Base-by-base conservation (phyloP, 805 yeast species). In the Kluyveromyces lactis region DNA sequence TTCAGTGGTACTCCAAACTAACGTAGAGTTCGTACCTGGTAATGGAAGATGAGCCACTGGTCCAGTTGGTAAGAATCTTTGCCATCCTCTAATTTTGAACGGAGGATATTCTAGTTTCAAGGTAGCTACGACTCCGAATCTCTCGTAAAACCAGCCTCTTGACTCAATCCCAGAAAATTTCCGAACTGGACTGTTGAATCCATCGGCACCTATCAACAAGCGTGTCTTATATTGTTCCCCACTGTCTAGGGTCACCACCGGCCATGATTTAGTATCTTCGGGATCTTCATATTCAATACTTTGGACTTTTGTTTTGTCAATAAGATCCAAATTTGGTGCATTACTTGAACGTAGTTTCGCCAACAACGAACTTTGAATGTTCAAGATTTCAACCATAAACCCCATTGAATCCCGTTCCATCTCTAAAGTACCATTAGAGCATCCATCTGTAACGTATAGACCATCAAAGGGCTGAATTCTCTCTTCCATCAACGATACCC, bases 121-220 rank as follows among this genome's bases (percentile, higher is more conserved):
- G 0, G 95, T 83, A 0, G 92, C 96, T 2, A 92, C 98, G n/a
- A 89, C 79, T 1, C 97, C 98, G 64, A 79, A 85, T 36, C 86
- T 71, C 49, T 81, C 69, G 62, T 92, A 92, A 36, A 74, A 75
- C 97, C 97, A 92, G 12, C 98, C 98, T 35, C 95, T 72, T 2
- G 94, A 76, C 54, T 79, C 80, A 40, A 92, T 87, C 2, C 75
- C 78, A 0, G 97, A 81, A 53, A 73, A 89, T 46, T 73, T 70
- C 35, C 97, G 72, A 4, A 84, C 97, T 0, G 97, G 96, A 1
- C 97, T 87, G 58, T 87, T 86, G 58, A 79, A 86, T 1, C 98
- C 98, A 58, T 92, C 98, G 29, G 96, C 95, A 7, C 98, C 98
- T 12, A 92, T 76, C 16, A 89, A 66, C n/a, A 89, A 67, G 40